A percentile compares a stretch with the other conserved stretches of the same genome.
Conservation (phyloP, 2,329 filamentous ascomycete genomes). For the Paecilomyces formosus region DNA sequence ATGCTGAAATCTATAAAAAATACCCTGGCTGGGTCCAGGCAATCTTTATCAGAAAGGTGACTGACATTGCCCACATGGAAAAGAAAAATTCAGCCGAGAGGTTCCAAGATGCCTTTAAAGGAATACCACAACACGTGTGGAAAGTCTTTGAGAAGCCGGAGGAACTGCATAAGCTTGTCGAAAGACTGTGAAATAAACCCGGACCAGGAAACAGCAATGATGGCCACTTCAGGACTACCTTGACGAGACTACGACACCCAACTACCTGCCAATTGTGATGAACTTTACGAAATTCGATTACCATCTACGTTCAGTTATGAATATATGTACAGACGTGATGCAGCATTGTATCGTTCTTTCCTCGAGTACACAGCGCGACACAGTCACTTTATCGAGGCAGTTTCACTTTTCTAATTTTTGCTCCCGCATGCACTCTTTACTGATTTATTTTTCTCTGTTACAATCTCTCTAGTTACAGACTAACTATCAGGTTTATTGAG, state of each 20-base stretch:
- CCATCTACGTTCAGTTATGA: too few species aligned
- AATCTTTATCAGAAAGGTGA: conserved; percentile 81
- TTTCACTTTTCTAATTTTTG: too few species aligned
- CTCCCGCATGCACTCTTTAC: too few species aligned
- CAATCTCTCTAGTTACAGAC: background rate
- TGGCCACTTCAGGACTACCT: background rate
- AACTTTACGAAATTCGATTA: too few species aligned
- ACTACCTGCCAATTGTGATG: background rate
- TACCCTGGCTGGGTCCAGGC: conserved; percentile 70
- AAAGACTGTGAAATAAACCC: conserved; percentile 18
- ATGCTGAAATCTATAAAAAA: conserved; percentile 65
- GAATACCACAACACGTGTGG: conserved; percentile 65
- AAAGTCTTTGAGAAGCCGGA: conserved; percentile 71
- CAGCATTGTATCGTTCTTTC: too few species aligned
- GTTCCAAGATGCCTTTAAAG: conserved; percentile 77
- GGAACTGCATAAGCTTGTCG: conserved; percentile 45
- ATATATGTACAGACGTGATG: too few species aligned
- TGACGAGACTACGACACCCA: background rate
- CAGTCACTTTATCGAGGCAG: too few species aligned
- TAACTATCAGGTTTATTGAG: background rate
- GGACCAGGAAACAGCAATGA: conserved; percentile 4
- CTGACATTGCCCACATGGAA: conserved; percentile 64
- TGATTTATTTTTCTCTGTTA: too few species aligned
- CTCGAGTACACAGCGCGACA: too few species aligned
- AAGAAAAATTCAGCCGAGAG: conserved; percentile 66